phyloP scores from a whole-genome alignment of 495 filamentous ascomycete genomes.

The Tuber melanosporum region DNA sequence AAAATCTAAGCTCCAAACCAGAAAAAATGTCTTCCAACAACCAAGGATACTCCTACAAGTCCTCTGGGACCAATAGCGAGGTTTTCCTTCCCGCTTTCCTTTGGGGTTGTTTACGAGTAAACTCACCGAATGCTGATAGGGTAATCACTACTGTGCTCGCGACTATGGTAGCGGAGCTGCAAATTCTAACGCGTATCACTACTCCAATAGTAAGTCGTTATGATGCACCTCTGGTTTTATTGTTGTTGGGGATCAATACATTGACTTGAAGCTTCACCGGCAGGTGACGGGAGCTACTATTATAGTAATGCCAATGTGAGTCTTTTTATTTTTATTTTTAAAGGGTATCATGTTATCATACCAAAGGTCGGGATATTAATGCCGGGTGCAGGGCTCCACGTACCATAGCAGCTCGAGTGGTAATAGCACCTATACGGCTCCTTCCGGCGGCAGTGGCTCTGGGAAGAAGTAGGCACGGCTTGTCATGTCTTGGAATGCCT shows the following conservation, averaged over 20 bases:
- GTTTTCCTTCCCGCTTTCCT: constrained; percentile 30
- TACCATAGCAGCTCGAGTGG: constrained; percentile 27
- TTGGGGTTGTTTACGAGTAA: neutral
- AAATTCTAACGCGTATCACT: constrained; percentile 53
- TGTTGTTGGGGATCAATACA: neutral
- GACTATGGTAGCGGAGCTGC: constrained; percentile 48
- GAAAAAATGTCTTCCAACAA: constrained; percentile 27
- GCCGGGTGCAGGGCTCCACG: constrained; percentile 10
- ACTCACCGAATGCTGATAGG: constrained; percentile 37
- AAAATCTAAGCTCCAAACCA: neutral
- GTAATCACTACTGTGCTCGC: constrained; percentile 53
- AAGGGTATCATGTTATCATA: neutral
- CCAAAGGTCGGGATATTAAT: neutral
- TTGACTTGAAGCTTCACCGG: neutral
- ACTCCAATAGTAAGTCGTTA: constrained; percentile 49
- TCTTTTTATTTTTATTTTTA: neutral
- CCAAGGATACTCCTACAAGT: constrained; percentile 44
- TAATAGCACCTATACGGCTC: constrained; percentile 12
- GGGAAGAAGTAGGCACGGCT: constrained; percentile 21
- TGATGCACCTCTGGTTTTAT: constrained; percentile 6
- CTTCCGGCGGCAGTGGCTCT: constrained; percentile 9
- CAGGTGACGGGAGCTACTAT: constrained; percentile 54
- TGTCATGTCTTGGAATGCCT: neutral
- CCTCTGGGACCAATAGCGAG: constrained; percentile 46
- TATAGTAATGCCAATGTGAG: constrained; percentile 52